Base-by-base conservation (phyloP, 352 stramenopile genomes). In the Phytophthora ohioensis region DNA sequence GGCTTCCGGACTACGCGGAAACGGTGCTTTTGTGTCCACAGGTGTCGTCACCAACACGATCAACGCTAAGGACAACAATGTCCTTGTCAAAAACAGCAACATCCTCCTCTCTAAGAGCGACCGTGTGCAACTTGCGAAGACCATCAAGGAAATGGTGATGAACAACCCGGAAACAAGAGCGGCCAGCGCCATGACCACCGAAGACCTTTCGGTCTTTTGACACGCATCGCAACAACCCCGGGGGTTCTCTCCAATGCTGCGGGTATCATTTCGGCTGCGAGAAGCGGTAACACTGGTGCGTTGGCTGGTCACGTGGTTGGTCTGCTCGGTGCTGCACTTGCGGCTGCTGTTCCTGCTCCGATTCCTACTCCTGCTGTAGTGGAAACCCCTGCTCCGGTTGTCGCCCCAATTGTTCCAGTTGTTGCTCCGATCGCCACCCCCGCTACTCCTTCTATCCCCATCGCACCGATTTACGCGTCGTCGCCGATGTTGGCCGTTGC, bases 61-160 rank as follows among this genome's bases (percentile, higher is more conserved):
- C 8, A 27, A 63, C 21, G 57, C 34, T n/a, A 63, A 60, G n/a
- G 38, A 41, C 54, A 76, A 69, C 52, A 76, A 64, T 30, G 43
- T 69, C 35, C 4, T 64, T 30, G 42, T 74, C 31, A 36, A 42
- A 3, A 64, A 61, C 48, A 76, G 48, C 64, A 69, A 58, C 36
- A 71, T 73, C 9, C 0, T 49, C 13, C 10, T 70, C 6, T 73
- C 57, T 3, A 65, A 46, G 31, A 57, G 34, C 31, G 63, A 77
- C 38, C 69, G 58, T 17, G 47, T 70, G 46, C 27, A 57, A 31
- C 58, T 73, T 12, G 64, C 69, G 3, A 12, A 67, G 12, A 64
- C 3, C 4, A 27, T 27, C 21, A 27, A 27, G 21, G 21, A 27
- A 27, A 27, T 69, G 56, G 5, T 73, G 53, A 9, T 34, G 5